Conservation (phyloP, 768 basidiomycete species). For the Dentipellis fragilis region DNA sequence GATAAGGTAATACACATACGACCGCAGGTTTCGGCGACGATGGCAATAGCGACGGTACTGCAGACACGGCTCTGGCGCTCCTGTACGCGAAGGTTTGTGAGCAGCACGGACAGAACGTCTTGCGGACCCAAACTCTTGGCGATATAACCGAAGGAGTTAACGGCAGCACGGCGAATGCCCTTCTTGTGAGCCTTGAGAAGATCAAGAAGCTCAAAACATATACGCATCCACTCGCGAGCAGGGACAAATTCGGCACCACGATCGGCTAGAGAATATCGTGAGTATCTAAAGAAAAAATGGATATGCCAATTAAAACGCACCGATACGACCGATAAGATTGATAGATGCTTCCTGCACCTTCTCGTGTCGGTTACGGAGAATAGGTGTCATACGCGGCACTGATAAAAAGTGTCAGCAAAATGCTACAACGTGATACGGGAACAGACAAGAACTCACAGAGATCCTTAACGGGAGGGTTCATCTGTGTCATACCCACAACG, state of each 20-base stretch:
- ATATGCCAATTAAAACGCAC: slow-evolving; percentile 22
- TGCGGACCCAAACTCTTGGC: slow-evolving; percentile 99
- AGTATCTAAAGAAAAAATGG: background rate
- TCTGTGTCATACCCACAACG: slow-evolving; percentile 99
- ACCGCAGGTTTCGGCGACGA: slow-evolving; percentile 90
- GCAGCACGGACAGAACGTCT: slow-evolving; percentile 89
- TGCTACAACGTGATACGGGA: background rate
- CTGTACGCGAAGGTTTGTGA: slow-evolving; percentile 96
- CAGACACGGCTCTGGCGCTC: slow-evolving; percentile 99
- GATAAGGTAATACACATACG: slow-evolving; percentile 24
- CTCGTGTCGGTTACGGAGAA: slow-evolving; percentile 96
- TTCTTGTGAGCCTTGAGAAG: slow-evolving; percentile 98
- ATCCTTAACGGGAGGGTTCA: slow-evolving; percentile 99
- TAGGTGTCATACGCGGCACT: slow-evolving; percentile 99
- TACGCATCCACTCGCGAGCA: slow-evolving; percentile 99
- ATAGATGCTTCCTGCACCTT: slow-evolving; percentile 99
- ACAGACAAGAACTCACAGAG: slow-evolving; percentile 61
- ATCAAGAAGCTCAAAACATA: slow-evolving; percentile 96
- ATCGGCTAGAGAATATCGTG: slow-evolving; percentile 51
- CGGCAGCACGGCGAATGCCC: slow-evolving; percentile 95
- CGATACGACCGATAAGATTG: slow-evolving; percentile 97
- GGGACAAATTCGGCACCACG: slow-evolving; percentile 98
- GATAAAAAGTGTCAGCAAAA: background rate
- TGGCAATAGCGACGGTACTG: slow-evolving; percentile 95
- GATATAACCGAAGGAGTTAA: slow-evolving; percentile 99